Conservation (phyloP, 2,329 filamentous ascomycete genomes). For the Venturia effusa region DNA sequence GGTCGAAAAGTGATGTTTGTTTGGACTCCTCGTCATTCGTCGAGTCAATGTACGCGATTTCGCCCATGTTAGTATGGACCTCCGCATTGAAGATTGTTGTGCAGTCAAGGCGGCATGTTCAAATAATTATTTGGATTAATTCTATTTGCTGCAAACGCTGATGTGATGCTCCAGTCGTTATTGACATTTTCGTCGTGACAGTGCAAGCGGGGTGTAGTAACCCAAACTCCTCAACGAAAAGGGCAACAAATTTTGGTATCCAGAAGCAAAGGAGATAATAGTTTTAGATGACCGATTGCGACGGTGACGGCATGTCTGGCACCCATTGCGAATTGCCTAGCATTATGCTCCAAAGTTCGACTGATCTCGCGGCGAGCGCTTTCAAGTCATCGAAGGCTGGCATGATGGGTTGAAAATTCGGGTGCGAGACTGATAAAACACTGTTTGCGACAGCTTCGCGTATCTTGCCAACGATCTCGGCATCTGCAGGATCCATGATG, state of each 20-base stretch:
- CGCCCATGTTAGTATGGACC: background rate
- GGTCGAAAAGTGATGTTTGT: background rate
- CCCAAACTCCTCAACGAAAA: background rate
- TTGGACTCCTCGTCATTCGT: background rate
- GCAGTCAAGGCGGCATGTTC: background rate
- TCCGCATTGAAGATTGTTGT: background rate
- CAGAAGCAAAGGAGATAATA: background rate
- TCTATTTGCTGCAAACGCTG: background rate
- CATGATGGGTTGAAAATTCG: background rate
- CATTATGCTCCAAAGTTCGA: background rate
- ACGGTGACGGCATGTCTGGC: background rate
- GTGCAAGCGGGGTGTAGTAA: background rate
- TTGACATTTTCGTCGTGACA: background rate
- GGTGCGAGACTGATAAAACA: background rate
- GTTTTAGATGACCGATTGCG: background rate
- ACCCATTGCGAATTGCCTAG: background rate
- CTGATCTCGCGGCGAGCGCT: background rate
- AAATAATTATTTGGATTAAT: background rate
- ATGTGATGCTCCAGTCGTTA: background rate
- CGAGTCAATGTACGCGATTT: background rate
- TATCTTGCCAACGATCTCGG: background rate
- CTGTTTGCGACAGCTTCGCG: background rate
- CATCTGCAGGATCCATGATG: background rate
- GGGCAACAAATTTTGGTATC: background rate
- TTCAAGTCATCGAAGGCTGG: conserved; percentile 2